Conservation (phyloP, 768 basidiomycete species). For the Cyathus striatus region DNA sequence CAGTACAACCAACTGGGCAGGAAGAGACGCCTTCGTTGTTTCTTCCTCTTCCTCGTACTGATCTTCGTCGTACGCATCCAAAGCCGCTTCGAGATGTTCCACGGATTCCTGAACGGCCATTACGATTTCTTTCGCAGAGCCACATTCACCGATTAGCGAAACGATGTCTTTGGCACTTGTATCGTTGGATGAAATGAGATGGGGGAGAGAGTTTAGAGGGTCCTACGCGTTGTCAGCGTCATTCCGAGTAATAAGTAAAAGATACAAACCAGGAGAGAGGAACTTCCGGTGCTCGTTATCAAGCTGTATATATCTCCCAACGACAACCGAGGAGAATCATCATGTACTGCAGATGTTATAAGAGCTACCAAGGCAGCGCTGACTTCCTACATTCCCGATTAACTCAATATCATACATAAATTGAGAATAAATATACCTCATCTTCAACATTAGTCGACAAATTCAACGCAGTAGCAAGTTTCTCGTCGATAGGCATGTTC, state of each 20-base stretch:
- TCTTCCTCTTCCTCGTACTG: constrained; percentile 20
- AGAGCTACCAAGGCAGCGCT: constrained; percentile 23
- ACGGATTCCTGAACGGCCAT: constrained; percentile 41
- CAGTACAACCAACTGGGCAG: constrained; percentile 28
- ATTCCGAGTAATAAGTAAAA: constrained; percentile 9
- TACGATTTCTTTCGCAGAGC: constrained; percentile 40
- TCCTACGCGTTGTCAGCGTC: constrained; percentile 24
- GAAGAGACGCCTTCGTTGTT: constrained; percentile 14
- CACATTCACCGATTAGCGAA: constrained; percentile 31
- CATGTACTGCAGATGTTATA: constrained; percentile 28
- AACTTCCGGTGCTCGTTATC: constrained; percentile 14
- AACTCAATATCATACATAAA: neutral
- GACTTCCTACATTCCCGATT: constrained; percentile 14
- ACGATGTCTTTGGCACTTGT: constrained; percentile 33
- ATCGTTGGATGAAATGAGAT: constrained; percentile 31
- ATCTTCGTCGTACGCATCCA: constrained; percentile 15
- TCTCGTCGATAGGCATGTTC: constrained; percentile 3
- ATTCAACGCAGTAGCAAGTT: constrained; percentile 9
- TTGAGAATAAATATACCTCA: constrained; percentile 6
- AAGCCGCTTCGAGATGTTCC: constrained; percentile 26
- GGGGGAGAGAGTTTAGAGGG: constrained; percentile 36
- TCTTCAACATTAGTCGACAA: constrained; percentile 8
- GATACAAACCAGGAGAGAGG: constrained; percentile 13
- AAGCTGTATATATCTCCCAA: constrained; percentile 25
- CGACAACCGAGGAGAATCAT: constrained; percentile 17